These are phyloP conservation scores for Neocatenulostroma microsporum DNA, from an alignment of 2,329 filamentous ascomycete genomes.

Conservation along the genomic window DNA sequence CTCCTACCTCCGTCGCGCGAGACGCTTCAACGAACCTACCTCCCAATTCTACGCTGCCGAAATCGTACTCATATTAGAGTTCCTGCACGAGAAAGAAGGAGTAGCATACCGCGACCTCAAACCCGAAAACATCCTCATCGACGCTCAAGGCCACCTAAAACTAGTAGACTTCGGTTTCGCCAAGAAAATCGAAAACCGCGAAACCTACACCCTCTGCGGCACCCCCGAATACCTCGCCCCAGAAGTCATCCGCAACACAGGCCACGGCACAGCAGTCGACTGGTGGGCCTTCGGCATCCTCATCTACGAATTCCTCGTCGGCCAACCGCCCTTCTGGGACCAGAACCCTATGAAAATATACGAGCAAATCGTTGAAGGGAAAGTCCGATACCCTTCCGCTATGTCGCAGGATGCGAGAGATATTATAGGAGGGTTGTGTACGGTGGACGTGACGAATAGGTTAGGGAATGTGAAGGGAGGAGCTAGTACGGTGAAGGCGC, in stretches of 20 bases:
- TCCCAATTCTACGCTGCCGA: constrained; percentile 78
- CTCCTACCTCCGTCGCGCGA: constrained; percentile 68
- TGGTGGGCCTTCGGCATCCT: constrained; percentile 84
- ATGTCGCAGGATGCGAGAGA: constrained; percentile 64
- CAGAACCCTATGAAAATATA: constrained; percentile 83
- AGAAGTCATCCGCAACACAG: constrained; percentile 77
- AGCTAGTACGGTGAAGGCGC: constrained; percentile 61
- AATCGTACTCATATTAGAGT: constrained; percentile 74
- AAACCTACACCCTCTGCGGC: constrained; percentile 77
- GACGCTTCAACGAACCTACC: constrained; percentile 69
- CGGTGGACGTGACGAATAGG: constrained; percentile 67
- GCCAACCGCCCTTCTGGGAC: constrained; percentile 81
- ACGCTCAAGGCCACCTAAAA: constrained; percentile 70
- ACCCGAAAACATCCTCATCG: constrained; percentile 73
- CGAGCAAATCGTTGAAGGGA: constrained; percentile 71
- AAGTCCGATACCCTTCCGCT: constrained; percentile 62
- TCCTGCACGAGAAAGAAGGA: constrained; percentile 68
- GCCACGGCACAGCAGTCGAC: constrained; percentile 65
- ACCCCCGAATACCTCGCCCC: constrained; percentile 79
- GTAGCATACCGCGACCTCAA: constrained; percentile 78
- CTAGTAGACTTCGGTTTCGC: constrained; percentile 81
- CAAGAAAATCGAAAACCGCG: constrained; percentile 63
- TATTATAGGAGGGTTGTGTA: constrained; percentile 69
- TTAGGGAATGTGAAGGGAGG: constrained; percentile 73
- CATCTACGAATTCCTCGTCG: constrained; percentile 76